phyloP scores from a whole-genome alignment of 495 filamentous ascomycete genomes.

The Apiosordaria backusii region DNA sequence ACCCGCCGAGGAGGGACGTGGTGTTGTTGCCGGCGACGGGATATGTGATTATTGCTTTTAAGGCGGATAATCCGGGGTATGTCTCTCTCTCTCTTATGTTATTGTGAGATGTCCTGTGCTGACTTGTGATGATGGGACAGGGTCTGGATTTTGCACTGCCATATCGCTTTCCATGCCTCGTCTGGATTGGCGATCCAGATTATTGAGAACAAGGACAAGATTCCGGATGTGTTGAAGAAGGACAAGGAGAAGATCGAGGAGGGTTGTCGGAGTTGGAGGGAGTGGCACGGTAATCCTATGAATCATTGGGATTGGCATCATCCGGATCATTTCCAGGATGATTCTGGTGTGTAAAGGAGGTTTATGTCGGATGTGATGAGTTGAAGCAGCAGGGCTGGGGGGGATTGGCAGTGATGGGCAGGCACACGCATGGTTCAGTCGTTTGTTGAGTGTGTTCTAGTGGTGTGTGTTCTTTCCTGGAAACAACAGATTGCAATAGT shows the following conservation, averaged over 20 bases:
- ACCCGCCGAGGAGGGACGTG: slow-evolving; percentile 24
- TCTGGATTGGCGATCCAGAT: slow-evolving; percentile 44
- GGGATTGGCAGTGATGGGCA: too few relatives aligned
- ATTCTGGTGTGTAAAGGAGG: slow-evolving; percentile 29
- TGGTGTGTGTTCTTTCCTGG: too few relatives aligned
- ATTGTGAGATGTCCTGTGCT: background rate
- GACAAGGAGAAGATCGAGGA: slow-evolving; percentile 18
- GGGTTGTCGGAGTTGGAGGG: slow-evolving; percentile 36
- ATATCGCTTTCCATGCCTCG: slow-evolving; percentile 46
- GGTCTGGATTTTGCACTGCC: slow-evolving; percentile 38
- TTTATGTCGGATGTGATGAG: too few relatives aligned
- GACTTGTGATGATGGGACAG: slow-evolving; percentile 8
- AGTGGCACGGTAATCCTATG: slow-evolving; percentile 21
- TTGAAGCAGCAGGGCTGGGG: too few relatives aligned
- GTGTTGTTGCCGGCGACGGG: slow-evolving; percentile 36
- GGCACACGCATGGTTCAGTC: too few relatives aligned
- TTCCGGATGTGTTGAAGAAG: slow-evolving; percentile 23
- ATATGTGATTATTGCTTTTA: slow-evolving; percentile 37
- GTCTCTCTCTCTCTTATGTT: background rate
- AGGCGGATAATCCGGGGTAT: slow-evolving; percentile 28
- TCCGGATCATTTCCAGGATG: slow-evolving; percentile 25
- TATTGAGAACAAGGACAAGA: slow-evolving; percentile 36
- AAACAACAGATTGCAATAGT: too few relatives aligned
- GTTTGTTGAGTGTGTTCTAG: too few relatives aligned
- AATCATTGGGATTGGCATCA: slow-evolving; percentile 17